A percentile compares a stretch with the other conserved stretches of the same genome.
Conservation (phyloP, 805 yeast species). For the Yarrowia yakushimensis region DNA sequence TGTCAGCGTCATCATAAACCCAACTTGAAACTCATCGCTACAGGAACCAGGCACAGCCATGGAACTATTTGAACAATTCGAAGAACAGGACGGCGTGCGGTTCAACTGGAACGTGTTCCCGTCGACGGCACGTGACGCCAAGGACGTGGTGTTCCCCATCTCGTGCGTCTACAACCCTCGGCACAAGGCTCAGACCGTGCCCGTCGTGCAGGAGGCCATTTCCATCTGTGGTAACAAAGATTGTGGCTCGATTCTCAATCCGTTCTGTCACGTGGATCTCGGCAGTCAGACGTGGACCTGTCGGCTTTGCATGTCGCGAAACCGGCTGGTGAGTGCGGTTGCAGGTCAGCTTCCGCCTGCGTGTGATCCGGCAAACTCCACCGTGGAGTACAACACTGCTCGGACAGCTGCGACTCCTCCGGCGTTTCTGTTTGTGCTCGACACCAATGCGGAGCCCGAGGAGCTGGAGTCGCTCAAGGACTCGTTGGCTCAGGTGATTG, state of each 20-base stretch:
- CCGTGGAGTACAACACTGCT: conserved; percentile 79
- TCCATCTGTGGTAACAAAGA: conserved; percentile 58
- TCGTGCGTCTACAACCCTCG: conserved; percentile 88
- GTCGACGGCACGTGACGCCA: conserved; percentile 74
- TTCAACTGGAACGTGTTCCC: conserved; percentile 83
- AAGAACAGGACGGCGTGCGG: conserved; percentile 56
- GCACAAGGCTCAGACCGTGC: conserved; percentile 63
- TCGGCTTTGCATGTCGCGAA: conserved; percentile 72
- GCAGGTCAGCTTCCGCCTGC: conserved; percentile 82
- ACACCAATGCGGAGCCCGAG: conserved; percentile 82
- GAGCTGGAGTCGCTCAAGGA: conserved; percentile 80
- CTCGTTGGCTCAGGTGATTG: conserved; percentile 67
- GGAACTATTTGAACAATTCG: conserved; percentile 45
- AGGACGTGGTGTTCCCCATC: conserved; percentile 79
- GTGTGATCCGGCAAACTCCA: conserved; percentile 59
- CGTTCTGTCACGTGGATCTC: conserved; percentile 66
- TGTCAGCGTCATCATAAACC: neutral
- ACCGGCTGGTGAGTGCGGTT: conserved; percentile 70
- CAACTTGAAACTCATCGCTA: too few relatives aligned
- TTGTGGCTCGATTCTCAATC: conserved; percentile 78
- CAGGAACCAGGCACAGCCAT: neutral
- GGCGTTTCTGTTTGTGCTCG: conserved; percentile 77
- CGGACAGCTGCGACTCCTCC: conserved; percentile 84
- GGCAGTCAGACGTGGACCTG: conserved; percentile 78
- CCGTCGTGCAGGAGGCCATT: conserved; percentile 74